Evolutionary conservation across 1,284 basidiomycete species (phyloP).

Genomic region (Takashimella tepidaria): DNA sequence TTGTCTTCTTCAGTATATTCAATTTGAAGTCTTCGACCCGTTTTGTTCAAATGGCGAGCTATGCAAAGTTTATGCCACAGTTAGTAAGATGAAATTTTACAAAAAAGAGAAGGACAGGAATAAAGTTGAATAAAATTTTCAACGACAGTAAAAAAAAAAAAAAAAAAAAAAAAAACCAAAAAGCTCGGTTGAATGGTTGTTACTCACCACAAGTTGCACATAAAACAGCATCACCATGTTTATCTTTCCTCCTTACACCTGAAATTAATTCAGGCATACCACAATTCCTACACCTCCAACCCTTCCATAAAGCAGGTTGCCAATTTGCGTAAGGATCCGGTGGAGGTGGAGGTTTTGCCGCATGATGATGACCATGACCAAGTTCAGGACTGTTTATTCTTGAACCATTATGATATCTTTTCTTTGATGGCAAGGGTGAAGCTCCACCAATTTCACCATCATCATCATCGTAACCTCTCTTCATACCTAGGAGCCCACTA

Average conservation of each 20-base stretch:
- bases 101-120: too few relatives aligned
- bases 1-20: constrained; percentile 53
- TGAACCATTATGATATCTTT: constrained; percentile 20
- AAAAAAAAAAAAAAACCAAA: too few relatives aligned
- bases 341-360: constrained; percentile 1
- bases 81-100: too few relatives aligned
- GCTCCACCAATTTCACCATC: constrained; percentile 13
- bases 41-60: constrained; percentile 19
- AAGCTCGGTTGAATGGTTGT: too few relatives aligned
- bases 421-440: constrained; percentile 19
- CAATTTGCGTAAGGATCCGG: constrained; percentile 57
- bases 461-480: constrained; percentile 29
- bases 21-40: constrained; percentile 17
- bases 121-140: too few relatives aligned
- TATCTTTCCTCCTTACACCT: constrained; percentile 77
- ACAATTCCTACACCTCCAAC: constrained; percentile 89
- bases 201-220: constrained; percentile 83
- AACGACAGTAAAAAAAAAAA: too few relatives aligned
- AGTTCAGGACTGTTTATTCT: constrained; percentile 20
- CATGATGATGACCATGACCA: background rate
- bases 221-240: constrained; percentile 72
- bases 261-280: constrained; percentile 81
- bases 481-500: constrained; percentile 17
- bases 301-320: constrained; percentile 57
- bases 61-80: background rate